Conservation (phyloP, 768 basidiomycete genomes). For the Trametes gibbosa region DNA sequence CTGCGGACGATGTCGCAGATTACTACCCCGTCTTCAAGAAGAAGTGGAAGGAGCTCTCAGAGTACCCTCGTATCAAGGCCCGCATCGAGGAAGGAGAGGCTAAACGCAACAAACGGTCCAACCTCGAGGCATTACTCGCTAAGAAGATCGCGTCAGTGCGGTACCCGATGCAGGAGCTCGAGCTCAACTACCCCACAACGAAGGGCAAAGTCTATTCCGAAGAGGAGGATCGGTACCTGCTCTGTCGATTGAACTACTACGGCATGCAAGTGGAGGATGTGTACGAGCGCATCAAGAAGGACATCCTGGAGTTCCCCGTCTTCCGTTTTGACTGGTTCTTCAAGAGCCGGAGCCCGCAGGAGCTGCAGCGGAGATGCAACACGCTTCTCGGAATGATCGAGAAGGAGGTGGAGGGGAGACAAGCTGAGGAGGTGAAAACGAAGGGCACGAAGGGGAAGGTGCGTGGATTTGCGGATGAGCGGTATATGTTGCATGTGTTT, state of each 20-base stretch:
- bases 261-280: slow-evolving; percentile 87
- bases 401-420: slow-evolving; percentile 75
- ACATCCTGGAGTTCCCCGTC: slow-evolving; percentile 94
- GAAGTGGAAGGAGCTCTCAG: slow-evolving; percentile 83
- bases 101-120: slow-evolving; percentile 83
- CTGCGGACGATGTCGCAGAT: slow-evolving; percentile 66
- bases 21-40: slow-evolving; percentile 87
- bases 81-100: slow-evolving; percentile 88
- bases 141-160: slow-evolving; percentile 80
- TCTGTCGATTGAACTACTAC: slow-evolving; percentile 87
- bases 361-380: slow-evolving; percentile 83
- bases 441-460: slow-evolving; percentile 60
- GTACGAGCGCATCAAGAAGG: slow-evolving; percentile 93
- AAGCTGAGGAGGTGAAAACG: slow-evolving; percentile 64
- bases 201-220: slow-evolving; percentile 97
- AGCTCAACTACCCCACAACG: slow-evolving; percentile 91
- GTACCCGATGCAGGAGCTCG: slow-evolving; percentile 96
- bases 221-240: slow-evolving; percentile 94
- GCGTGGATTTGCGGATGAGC: slow-evolving; percentile 17
- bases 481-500: background rate
- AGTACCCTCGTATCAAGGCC: slow-evolving; percentile 77
- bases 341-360: slow-evolving; percentile 88
- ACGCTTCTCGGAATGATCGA: slow-evolving; percentile 88
- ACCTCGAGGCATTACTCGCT: slow-evolving; percentile 72
- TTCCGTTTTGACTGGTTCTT: slow-evolving; percentile 99